These are phyloP conservation scores for Rusavskia elegans DNA, from an alignment of 495 filamentous ascomycete genomes.

Conservation along the genomic window DNA sequence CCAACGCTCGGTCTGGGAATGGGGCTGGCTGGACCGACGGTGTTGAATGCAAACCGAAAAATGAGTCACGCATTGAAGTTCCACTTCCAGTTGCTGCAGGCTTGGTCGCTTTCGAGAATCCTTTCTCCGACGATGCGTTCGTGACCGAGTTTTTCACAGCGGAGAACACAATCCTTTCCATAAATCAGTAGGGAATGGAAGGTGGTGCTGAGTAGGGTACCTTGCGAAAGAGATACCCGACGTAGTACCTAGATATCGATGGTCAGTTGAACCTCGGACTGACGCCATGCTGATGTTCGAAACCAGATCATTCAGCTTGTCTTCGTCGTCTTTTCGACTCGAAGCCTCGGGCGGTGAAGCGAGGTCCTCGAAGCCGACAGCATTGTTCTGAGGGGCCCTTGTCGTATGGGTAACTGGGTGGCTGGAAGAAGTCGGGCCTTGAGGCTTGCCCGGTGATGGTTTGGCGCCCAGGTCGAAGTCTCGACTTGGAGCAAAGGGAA, in stretches of 20 bases:
- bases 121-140: slow-evolving; percentile 39
- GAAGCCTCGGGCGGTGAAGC: neutral
- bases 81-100: slow-evolving; percentile 27
- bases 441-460: slow-evolving; percentile 23
- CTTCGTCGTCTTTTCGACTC: slow-evolving; percentile 27
- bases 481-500: slow-evolving; percentile 57
- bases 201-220: neutral
- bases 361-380: neutral
- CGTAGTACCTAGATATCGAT: slow-evolving; percentile 67
- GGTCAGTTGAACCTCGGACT: slow-evolving; percentile 60
- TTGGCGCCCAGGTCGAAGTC: slow-evolving; percentile 60
- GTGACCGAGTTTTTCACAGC: slow-evolving; percentile 75
- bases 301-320: slow-evolving; percentile 55
- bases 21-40: slow-evolving; percentile 72
- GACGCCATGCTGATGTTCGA: slow-evolving; percentile 62
- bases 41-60: slow-evolving; percentile 85
- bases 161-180: slow-evolving; percentile 63
- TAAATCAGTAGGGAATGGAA: neutral
- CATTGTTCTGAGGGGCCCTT: neutral
- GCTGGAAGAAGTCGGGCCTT: neutral
- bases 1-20: slow-evolving; percentile 66
- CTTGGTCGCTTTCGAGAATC: slow-evolving; percentile 30
- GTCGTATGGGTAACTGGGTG: neutral
- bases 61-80: slow-evolving; percentile 80
- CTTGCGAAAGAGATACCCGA: slow-evolving; percentile 85